Evolutionary conservation across 306 rosid species (phyloP), one percentile per base, ranked within the genome.

Genomic region (Luffa acutangula): DNA sequence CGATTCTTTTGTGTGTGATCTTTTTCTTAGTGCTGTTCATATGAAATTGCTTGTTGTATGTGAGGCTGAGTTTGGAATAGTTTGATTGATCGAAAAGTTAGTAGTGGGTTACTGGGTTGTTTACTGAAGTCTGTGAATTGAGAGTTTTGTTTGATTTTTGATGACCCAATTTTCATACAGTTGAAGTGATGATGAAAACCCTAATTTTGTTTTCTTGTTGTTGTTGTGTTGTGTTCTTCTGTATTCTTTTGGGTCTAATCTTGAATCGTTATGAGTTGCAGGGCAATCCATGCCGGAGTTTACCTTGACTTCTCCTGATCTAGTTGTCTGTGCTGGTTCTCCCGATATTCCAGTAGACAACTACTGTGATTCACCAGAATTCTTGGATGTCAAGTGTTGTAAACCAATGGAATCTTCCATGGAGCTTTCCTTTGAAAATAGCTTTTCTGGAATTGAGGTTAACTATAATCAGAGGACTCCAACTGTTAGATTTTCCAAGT

Each of bases 401-500:
- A 82, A 83, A 60, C 86, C 79, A 73, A 33, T 87, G 82, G 93
- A 83, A 43, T 48, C 87, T 76, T 87, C 98, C 4, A 73, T 84
- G 74, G 98, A 91, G 88, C 89, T 94, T 60, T 94, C 98, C 71
- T 85, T 94, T 15, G 97, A 90, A 87, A 91, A 91, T 79, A 96
- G 97, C 53, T 85, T 94, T 66, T 51, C 84, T 59, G 93, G 82
- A 34, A 33, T 90, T 85, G 80, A 87, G 79, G 80, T 77, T 79
- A 84, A 62, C 11, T 80, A 84, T 63, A 56, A 72, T 7, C 85
- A 17, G 14, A 94, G 79, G 77, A 83, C 83, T 13, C 90, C 91
- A 74, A 87, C 92, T 58, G 98, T 94, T 33, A 88, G 81, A 82
- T 94, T 92, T 85, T 89, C 98, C 15, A 36, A 85, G 46, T 80